A percentile compares a stretch with the other conserved stretches of the same genome.
These are phyloP conservation scores for Rhodamnia rubescens DNA, from an alignment of 345 rosid genomes.

Conservation along the genomic window DNA sequence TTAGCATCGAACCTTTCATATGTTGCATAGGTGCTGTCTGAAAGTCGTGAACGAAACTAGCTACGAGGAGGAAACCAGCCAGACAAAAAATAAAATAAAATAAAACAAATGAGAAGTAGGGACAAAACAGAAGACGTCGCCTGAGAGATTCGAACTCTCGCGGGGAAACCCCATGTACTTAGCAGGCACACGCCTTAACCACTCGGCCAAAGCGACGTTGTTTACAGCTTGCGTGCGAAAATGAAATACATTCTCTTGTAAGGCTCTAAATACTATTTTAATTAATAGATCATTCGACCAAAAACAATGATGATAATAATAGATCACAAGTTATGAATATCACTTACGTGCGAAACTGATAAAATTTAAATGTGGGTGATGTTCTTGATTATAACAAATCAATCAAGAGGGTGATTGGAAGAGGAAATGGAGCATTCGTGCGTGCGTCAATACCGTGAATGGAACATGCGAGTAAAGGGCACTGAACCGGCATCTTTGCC, in stretches of 20 bases:
- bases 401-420: neutral
- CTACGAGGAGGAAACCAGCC: neutral
- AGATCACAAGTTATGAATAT: no score
- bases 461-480: neutral
- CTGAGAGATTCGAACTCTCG: conserved; percentile 81
- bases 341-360: neutral
- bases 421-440: neutral
- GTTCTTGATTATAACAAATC: neutral
- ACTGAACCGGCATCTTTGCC: neutral
- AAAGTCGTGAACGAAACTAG: neutral
- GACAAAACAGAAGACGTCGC: conserved; percentile 17
- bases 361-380: neutral
- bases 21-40: neutral
- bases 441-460: neutral
- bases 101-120: neutral
- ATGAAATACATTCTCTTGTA: no score
- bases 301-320: no score
- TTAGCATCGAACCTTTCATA: neutral
- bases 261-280: no score
- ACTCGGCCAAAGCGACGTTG: conserved; percentile 76
- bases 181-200: conserved; percentile 97
- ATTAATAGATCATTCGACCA: neutral
- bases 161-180: conserved; percentile 83
- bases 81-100: neutral
- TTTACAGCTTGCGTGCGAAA: no score